Base-by-base conservation (phyloP, 176 grass and related monocot genomes). In the Oryza australiensis region DNA sequence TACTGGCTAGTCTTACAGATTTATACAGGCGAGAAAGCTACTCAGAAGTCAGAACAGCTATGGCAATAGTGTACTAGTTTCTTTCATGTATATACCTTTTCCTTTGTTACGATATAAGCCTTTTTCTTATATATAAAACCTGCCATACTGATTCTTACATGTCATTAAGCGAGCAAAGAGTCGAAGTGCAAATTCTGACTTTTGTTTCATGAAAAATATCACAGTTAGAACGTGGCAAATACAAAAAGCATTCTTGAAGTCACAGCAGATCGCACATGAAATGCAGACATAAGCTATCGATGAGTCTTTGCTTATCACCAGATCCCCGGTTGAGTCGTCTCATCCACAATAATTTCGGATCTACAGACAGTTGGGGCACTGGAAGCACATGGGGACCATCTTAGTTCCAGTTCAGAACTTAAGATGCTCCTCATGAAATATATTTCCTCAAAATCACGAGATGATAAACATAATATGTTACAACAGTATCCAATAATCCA, bases 391-490 rank as follows among this genome's bases (percentile, higher is more conserved):
- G 12, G 7, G 7, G 3, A 32, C 38, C n/a, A 72, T 26, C 42
- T 43, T 43, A 15, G 72, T 81, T 70, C 38, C 51, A 15, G 73
- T 85, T 70, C 51, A 16, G 79, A 55, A 9, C 51, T 81, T 70
- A 38, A 85, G 63, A 75, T 64, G 16, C 26, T 16, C 55, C 48
- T 14, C 53, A 28, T 46, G 38, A 42, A n/a, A 26, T 32, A 73
- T 53, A 66, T 68, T n/a, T 15, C n/a, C 16, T 22, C 12, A 24
- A 8, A 75, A 70, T 37, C 57, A 70, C 8, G 9, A 40, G 8
- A 70, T 40, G 1, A n/a, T 62, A 64, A 68, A 73, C 1, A 42
- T 34, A 60, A 73, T 28, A 26, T 27, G 7, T 12, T 46, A 29
- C 4, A 28, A 67, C 33, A 34, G 8, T 55, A 66, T 24, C 77